These are phyloP conservation scores for Anethum foeniculum DNA, from an alignment of 140 eudicot genomes.

Conservation along the genomic window DNA sequence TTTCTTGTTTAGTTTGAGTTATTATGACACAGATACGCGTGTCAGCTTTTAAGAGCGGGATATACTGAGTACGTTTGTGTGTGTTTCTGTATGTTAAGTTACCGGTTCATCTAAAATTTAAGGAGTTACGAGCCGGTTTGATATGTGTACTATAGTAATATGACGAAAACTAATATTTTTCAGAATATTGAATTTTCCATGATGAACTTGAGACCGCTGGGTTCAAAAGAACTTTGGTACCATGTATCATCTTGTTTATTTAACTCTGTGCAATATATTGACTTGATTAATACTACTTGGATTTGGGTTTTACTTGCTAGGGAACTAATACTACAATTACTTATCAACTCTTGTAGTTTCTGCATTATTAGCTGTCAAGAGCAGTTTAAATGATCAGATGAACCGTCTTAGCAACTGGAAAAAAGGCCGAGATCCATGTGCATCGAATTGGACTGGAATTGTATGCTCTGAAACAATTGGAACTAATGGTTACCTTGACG, in stretches of 20 bases:
- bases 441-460: conserved; percentile 71
- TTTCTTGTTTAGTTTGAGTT: too few species aligned
- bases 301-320: not conserved
- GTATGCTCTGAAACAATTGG: conserved; percentile 32
- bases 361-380: conserved; percentile 48
- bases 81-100: not conserved
- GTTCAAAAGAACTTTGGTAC: too few species aligned
- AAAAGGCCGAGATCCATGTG: conserved; percentile 59
- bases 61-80: too few species aligned
- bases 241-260: not conserved
- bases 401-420: conserved; percentile 50
- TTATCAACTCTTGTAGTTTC: conserved; percentile 38
- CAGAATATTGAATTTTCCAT: too few species aligned
- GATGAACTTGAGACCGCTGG: too few species aligned
- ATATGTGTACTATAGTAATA: too few species aligned
- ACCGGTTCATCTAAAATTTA: not conserved
- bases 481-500: conserved; percentile 42
- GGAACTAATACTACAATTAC: not conserved
- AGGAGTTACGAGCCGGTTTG: not conserved
- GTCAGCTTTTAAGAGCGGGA: too few species aligned
- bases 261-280: not conserved
- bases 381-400: conserved; percentile 39
- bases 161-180: too few species aligned
- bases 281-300: not conserved
- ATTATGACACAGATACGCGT: too few species aligned